phyloP scores from a whole-genome alignment of 768 basidiomycete species.

The Dendrothele bispora region DNA sequence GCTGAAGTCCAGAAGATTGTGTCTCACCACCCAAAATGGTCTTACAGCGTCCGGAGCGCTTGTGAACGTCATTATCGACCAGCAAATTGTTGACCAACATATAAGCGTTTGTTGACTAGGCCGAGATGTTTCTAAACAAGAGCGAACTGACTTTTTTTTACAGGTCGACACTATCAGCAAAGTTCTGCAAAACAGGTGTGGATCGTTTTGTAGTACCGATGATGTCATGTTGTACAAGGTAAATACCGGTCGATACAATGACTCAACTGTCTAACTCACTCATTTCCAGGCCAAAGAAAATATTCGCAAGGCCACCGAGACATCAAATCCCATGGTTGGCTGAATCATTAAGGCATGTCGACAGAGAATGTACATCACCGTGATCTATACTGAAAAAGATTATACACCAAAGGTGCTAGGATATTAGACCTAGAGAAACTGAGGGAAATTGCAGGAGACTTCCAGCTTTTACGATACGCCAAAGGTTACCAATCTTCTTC shows the following conservation, averaged over 20 bases:
- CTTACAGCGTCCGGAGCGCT: constrained; percentile 85
- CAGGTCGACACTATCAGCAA: constrained; percentile 98
- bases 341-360: constrained; percentile 84
- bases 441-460: constrained; percentile 86
- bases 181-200: constrained; percentile 90
- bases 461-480: constrained; percentile 80
- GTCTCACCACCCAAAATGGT: constrained; percentile 78
- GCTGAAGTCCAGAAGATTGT: constrained; percentile 69
- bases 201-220: constrained; percentile 96
- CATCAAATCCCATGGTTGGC: constrained; percentile 70
- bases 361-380: too few species aligned
- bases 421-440: constrained; percentile 84
- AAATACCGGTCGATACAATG: constrained; percentile 14
- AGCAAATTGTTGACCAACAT: constrained; percentile 97
- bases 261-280: constrained; percentile 1
- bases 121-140: constrained; percentile 1
- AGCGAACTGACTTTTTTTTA: constrained; percentile 13
- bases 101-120: constrained; percentile 75
- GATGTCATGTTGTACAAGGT: constrained; percentile 98
- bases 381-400: too few species aligned
- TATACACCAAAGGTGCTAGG: constrained; percentile 87
- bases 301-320: constrained; percentile 85
- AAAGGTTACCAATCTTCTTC: constrained; percentile 53
- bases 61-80: constrained; percentile 95
- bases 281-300: constrained; percentile 82